Percentiles rank a stretch among this genome's conserved stretches.
Evolutionary conservation across 768 basidiomycete species (phyloP).

Genomic region (Pulveroboletus sp.): DNA sequence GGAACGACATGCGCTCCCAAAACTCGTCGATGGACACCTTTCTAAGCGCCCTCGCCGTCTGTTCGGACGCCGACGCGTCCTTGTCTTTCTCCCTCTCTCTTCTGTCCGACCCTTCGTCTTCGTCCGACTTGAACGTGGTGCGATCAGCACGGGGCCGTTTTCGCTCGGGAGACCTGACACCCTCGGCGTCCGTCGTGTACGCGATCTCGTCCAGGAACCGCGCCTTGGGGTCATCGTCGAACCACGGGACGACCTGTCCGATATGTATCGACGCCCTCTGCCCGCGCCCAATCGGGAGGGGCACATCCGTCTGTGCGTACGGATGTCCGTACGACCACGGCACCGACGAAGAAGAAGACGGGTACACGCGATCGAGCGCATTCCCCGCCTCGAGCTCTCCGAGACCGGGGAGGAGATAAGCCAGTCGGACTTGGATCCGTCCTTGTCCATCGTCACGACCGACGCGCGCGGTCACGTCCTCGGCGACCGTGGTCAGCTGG

Average conservation of each 20-base stretch:
- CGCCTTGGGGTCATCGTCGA: conserved; percentile 96
- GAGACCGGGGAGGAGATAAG: conserved; percentile 69
- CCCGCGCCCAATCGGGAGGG: conserved; percentile 39
- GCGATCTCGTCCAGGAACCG: conserved; percentile 91
- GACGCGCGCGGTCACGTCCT: conserved; percentile 30
- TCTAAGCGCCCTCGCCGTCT: conserved; percentile 49
- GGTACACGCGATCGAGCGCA: conserved; percentile 42
- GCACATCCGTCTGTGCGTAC: conserved; percentile 45
- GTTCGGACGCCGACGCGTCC: conserved; percentile 33
- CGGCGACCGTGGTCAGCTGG: conserved; percentile 56
- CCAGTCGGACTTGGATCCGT: conserved; percentile 39
- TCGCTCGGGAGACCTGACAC: conserved; percentile 54
- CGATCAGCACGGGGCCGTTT: conserved; percentile 48
- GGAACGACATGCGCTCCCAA: conserved; percentile 96
- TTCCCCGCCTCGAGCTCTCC: conserved; percentile 62
- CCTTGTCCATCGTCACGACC: conserved; percentile 3
- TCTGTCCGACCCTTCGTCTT: conserved; percentile 29
- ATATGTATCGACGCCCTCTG: conserved; percentile 36
- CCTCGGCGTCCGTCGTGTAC: conserved; percentile 58
- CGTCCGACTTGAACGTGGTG: conserved; percentile 6
- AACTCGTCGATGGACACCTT: conserved; percentile 74
- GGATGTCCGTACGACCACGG: conserved; percentile 80
- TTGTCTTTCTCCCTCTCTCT: too few relatives aligned
- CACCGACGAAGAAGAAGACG: conserved; percentile 17
- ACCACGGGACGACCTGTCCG: conserved; percentile 78